Conservation (phyloP, 1,284 basidiomycete genomes). For the Schizophyllum commune region DNA sequence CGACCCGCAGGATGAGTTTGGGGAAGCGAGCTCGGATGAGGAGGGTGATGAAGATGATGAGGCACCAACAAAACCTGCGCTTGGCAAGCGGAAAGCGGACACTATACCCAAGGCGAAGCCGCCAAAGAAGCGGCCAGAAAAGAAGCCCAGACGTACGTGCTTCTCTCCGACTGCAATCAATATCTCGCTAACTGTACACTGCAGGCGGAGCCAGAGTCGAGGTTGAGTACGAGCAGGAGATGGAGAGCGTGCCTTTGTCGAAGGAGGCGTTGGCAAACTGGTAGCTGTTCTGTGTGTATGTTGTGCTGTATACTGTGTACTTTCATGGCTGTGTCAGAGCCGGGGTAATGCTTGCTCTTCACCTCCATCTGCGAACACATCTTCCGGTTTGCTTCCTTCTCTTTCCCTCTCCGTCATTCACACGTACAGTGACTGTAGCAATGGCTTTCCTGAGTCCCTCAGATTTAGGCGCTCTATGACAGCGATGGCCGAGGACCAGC, state of each 20-base stretch:
- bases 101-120: conserved; percentile 29
- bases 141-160: conserved; percentile 49
- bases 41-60: conserved; percentile 28
- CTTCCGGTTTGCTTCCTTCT: too few relatives aligned
- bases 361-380: too few relatives aligned
- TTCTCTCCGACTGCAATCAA: conserved; percentile 2
- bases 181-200: conserved; percentile 11
- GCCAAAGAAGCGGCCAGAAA: conserved; percentile 44
- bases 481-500: too few relatives aligned
- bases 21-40: conserved; percentile 32
- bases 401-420: too few relatives aligned
- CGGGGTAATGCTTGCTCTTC: too few relatives aligned
- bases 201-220: conserved; percentile 77
- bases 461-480: too few relatives aligned
- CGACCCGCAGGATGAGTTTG: conserved; percentile 22
- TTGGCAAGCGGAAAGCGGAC: conserved; percentile 65
- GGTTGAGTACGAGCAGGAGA: conserved; percentile 92
- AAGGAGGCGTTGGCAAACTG: conserved; percentile 52
- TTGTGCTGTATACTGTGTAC: too few relatives aligned
- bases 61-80: conserved; percentile 30
- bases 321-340: too few relatives aligned
- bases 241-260: conserved; percentile 62
- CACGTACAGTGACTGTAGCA: too few relatives aligned
- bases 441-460: too few relatives aligned
- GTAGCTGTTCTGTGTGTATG: conserved; percentile 26